Conservation (phyloP, 352 stramenopile genomes). For the Thraustochytrium striatum region DNA sequence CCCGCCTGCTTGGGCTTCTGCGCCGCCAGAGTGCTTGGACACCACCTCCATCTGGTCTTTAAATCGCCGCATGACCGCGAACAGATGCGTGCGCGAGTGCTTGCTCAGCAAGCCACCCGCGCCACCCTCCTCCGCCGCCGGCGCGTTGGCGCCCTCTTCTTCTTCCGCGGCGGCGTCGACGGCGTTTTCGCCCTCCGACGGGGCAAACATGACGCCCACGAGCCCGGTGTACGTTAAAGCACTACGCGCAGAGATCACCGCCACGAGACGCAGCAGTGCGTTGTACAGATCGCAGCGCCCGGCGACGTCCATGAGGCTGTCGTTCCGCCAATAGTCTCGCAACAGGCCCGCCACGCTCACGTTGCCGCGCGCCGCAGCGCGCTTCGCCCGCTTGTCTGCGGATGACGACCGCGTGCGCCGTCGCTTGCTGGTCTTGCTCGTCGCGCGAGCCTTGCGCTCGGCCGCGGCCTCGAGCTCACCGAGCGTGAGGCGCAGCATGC, state of each 20-base stretch:
- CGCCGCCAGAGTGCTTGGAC: background rate
- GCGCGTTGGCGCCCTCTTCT: background rate
- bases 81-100: background rate
- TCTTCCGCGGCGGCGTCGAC: background rate
- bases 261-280: background rate
- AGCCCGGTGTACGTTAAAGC: background rate
- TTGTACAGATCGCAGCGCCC: background rate
- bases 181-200: background rate
- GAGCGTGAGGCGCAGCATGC: background rate
- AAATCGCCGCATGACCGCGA: background rate
- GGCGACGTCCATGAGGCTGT: slow-evolving; percentile 25
- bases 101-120: background rate
- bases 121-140: background rate
- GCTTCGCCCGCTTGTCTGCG: background rate
- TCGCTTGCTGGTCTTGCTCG: too few species aligned
- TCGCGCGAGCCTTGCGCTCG: background rate
- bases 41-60: background rate
- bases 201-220: background rate
- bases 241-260: background rate
- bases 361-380: background rate
- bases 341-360: background rate
- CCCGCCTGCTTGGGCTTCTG: background rate
- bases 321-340: background rate
- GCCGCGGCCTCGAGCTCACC: background rate
- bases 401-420: background rate